Base-by-base conservation (phyloP, 148 eudicot species). In the Polygonum maritimum region DNA sequence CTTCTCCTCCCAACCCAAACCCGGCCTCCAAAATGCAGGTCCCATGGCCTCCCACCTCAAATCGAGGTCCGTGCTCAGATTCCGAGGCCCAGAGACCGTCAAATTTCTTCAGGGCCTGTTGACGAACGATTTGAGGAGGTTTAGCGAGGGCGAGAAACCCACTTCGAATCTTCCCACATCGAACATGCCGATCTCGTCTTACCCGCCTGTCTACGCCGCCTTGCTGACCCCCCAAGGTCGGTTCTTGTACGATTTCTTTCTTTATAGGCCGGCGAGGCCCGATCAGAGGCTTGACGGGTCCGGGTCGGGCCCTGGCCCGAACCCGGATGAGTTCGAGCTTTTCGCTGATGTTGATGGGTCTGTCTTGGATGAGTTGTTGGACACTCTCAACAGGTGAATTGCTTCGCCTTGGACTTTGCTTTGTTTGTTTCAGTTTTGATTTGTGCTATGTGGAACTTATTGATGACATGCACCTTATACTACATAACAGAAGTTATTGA, bases 161-260 rank as follows among this genome's bases (percentile, higher is more conserved):
- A 44, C 71, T 9, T 80, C 91, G 2, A 57, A 76, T 21, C 40
- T 87, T 69, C 79, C 86, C 0, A 88, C 94, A 0, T 81, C 94
- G 16, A 90, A 89, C 75, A 14, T 88, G 86, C 87, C 97, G 5
- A 76, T 78, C 2, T 83, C 79, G 1, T 79, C 87, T 49, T 48
- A 76, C 7, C 80, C 79, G 6, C 90, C 98, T 21, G 70, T 95
- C 4, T 92, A 95, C 48, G 89, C 99, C 0, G 96, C 97, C 0
- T 74, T 95, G 86, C 74, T 92, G 83, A 88, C 84, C 14, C 85
- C 97, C 1, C 98, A 92, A 65, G 99, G 99, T 4, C 86, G 97
- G 86, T 96, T 96, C 76, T 71, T 96, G 82, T 96, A 82, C n/a
- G 99, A 96, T 76, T 80, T 96, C 48, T 88, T 96, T 58, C 2